A percentile compares a stretch with the other conserved stretches of the same genome.
Evolutionary conservation across 2,329 filamentous ascomycete species (phyloP).

Genomic region (Fusarium sambucinum): DNA sequence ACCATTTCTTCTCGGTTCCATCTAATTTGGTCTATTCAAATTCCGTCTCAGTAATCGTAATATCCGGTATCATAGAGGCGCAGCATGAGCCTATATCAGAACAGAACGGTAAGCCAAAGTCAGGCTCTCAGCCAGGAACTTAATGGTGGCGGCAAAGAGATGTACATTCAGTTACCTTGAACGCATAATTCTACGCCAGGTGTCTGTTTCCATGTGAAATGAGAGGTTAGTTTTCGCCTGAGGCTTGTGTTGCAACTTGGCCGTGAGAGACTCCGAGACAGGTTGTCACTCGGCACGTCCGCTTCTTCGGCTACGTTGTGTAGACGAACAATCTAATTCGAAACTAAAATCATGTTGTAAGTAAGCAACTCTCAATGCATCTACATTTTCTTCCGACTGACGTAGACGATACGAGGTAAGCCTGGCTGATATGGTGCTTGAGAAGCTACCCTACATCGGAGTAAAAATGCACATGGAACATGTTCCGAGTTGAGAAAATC

Average conservation of each 20-base stretch:
- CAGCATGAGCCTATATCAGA: not conserved
- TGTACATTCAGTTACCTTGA: no score
- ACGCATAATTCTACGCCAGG: not conserved
- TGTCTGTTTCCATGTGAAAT: no score
- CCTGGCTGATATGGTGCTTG: not conserved
- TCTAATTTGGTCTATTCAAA: not conserved
- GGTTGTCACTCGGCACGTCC: not conserved
- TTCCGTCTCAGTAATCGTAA: not conserved
- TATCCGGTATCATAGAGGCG: not conserved
- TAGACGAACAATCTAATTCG: no score
- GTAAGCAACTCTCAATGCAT: no score
- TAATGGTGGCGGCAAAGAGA: not conserved
- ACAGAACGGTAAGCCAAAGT: not conserved
- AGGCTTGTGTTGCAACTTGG: not conserved
- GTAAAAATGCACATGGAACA: not conserved
- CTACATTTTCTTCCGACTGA: no score
- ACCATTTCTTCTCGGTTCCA: not conserved
- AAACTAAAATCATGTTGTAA: no score
- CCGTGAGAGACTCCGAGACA: not conserved
- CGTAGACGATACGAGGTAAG: no score
- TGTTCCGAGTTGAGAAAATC: not conserved
- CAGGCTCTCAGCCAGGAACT: no score
- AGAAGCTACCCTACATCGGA: not conserved
- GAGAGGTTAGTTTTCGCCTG: no score
- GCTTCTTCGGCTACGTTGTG: not conserved